phyloP scores from a whole-genome alignment of 2,329 filamentous ascomycete genomes.

The Immersiporthe knoxdaviesiana region DNA sequence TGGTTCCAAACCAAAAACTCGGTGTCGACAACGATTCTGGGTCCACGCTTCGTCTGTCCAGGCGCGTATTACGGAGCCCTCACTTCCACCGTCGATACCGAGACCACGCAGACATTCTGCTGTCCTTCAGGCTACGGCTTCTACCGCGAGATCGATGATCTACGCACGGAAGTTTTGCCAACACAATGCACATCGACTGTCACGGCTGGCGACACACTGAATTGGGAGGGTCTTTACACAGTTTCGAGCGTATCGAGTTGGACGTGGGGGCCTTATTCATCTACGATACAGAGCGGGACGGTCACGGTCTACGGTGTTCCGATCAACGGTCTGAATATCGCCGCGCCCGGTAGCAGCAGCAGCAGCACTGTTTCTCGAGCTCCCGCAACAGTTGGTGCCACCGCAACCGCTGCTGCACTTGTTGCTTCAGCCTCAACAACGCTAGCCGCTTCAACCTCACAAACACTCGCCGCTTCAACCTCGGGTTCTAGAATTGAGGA shows the following conservation, averaged over 20 bases:
- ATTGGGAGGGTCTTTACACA: background rate
- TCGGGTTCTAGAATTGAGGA: background rate
- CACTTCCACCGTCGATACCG: background rate
- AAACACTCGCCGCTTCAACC: background rate
- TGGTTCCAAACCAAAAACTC: background rate
- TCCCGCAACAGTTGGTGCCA: background rate
- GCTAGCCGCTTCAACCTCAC: background rate
- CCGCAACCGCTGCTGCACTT: background rate
- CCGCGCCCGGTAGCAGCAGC: background rate
- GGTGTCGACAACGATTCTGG: background rate
- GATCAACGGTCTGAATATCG: background rate
- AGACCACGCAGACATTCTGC: background rate
- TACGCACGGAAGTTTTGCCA: background rate
- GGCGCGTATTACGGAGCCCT: background rate
- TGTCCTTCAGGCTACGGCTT: background rate
- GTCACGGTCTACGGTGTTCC: background rate
- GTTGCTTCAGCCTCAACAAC: background rate
- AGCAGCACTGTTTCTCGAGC: background rate
- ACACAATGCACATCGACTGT: constrained; percentile 2
- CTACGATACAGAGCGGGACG: background rate
- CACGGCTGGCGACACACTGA: background rate
- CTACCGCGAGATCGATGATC: background rate
- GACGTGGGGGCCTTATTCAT: background rate
- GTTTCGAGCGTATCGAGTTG: background rate
- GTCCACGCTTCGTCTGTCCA: background rate